phyloP scores from a whole-genome alignment of 2,329 filamentous ascomycete genomes.

The Ophiosphaerella korrae region DNA sequence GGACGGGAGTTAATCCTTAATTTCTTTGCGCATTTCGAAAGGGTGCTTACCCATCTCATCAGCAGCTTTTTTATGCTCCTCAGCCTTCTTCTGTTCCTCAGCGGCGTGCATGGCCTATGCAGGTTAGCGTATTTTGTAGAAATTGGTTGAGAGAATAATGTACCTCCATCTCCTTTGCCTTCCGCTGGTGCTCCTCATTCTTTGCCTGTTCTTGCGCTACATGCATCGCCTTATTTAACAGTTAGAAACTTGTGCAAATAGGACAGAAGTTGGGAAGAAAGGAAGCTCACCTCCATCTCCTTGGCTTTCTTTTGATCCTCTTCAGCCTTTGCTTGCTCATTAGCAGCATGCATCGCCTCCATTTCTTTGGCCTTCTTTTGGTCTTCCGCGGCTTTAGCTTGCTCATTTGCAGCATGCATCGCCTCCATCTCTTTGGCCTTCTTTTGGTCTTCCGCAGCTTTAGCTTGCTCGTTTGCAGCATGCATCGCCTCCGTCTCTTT shows the following conservation, averaged over 20 bases:
- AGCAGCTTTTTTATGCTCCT: conserved; percentile 8
- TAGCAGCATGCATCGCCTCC: conserved; percentile 5
- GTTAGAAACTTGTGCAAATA: background rate
- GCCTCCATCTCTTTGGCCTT: conserved; percentile 4
- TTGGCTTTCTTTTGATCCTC: conserved; percentile 5
- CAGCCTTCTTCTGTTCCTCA: conserved; percentile 9
- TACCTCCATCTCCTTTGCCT: conserved; percentile 12
- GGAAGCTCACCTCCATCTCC: background rate
- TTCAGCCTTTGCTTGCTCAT: background rate
- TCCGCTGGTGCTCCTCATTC: conserved; percentile 5
- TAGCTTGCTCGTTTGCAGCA: background rate
- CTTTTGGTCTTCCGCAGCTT: conserved; percentile 4
- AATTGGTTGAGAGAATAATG: background rate
- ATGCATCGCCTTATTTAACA: conserved; percentile 5
- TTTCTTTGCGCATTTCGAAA: background rate
- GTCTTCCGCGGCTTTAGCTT: conserved; percentile 7
- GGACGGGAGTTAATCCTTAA: background rate
- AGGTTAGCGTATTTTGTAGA: background rate
- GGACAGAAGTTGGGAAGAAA: too few relatives aligned
- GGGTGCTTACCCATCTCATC: conserved; percentile 4
- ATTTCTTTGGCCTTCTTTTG: conserved; percentile 5
- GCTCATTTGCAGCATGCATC: conserved; percentile 4
- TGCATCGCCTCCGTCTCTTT: conserved; percentile 7
- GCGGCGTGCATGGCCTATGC: conserved; percentile 17
- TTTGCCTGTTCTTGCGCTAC: conserved; percentile 10